Evolutionary conservation across 2,329 filamentous ascomycete species (phyloP).

Genomic region (Calonectria ilicicola): DNA sequence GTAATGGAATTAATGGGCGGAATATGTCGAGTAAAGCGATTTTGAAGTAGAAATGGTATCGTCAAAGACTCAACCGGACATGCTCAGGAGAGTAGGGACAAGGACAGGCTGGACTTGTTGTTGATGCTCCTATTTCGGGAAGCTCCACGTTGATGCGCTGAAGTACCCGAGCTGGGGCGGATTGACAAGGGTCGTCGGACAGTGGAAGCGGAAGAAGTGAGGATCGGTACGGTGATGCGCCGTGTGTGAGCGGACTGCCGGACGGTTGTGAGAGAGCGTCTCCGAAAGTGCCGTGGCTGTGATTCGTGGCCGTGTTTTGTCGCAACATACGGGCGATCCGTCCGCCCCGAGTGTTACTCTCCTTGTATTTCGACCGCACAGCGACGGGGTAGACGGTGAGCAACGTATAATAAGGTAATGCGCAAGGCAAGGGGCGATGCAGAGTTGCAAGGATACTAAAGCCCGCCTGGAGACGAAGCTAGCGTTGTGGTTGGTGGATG

Average conservation of each 20-base stretch:
- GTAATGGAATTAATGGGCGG: background rate
- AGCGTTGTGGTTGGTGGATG: slow-evolving; percentile 7
- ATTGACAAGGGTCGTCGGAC: slow-evolving; percentile 21
- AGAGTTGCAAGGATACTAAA: slow-evolving; percentile 10
- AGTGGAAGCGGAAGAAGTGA: slow-evolving; percentile 15
- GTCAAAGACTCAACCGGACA: slow-evolving; percentile 21
- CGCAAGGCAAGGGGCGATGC: slow-evolving; percentile 19
- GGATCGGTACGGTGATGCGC: slow-evolving; percentile 23
- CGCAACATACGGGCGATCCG: slow-evolving; percentile 1
- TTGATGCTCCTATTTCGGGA: slow-evolving; percentile 42
- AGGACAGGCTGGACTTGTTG: slow-evolving; percentile 40
- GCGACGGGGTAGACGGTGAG: background rate
- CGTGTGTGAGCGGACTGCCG: slow-evolving; percentile 11
- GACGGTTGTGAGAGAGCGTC: background rate
- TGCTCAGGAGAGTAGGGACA: slow-evolving; percentile 39
- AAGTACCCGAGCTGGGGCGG: slow-evolving; percentile 20
- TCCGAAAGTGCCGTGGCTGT: slow-evolving; percentile 1
- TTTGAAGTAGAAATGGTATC: slow-evolving; percentile 26
- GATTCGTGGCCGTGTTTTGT: background rate
- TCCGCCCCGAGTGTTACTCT: slow-evolving; percentile 8
- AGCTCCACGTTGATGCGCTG: slow-evolving; percentile 41
- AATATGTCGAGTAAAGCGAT: slow-evolving; percentile 12
- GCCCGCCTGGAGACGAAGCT: background rate
- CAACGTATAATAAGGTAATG: slow-evolving; percentile 5
- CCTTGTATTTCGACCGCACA: background rate